These are phyloP conservation scores for Ascoidea tarda DNA, from an alignment of 805 yeast species.

Conservation along the genomic window DNA sequence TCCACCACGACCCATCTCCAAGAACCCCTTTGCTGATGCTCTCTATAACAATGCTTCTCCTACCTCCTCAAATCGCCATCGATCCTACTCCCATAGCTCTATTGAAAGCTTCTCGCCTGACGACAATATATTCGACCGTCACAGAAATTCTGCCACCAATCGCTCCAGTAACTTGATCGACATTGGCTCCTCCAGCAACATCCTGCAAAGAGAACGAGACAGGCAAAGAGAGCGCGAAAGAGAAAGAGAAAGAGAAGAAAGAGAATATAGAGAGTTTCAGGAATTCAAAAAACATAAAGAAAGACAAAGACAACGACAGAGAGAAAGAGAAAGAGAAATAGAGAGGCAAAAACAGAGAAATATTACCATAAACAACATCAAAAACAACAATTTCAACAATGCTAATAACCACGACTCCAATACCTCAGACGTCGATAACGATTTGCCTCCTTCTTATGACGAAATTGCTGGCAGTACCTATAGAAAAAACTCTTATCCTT, in stretches of 20 bases:
- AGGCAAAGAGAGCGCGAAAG: not conserved
- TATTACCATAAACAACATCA: too few species aligned
- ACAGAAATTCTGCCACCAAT: too few species aligned
- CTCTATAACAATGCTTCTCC: not conserved
- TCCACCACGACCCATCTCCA: not conserved
- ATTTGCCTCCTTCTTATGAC: too few species aligned
- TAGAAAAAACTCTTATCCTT: too few species aligned
- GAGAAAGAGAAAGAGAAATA: not conserved
- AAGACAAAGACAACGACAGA: constrained; percentile 29
- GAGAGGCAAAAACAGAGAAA: too few species aligned
- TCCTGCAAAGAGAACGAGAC: not conserved
- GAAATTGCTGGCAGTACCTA: too few species aligned
- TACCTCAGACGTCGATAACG: too few species aligned
- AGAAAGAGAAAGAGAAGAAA: not conserved
- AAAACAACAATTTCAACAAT: too few species aligned
- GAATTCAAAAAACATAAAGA: constrained; percentile 17
- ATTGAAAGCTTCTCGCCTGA: not conserved
- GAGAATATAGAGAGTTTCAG: not conserved
- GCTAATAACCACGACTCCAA: too few species aligned
- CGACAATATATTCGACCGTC: not conserved
- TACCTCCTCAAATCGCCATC: not conserved
- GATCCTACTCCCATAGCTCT: not conserved
- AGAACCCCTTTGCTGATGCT: not conserved
- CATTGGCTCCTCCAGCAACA: too few species aligned
- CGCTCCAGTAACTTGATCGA: too few species aligned